Evolutionary conservation across 2,329 filamentous ascomycete species (phyloP).

Genomic region (Fusarium fracticaudum): DNA sequence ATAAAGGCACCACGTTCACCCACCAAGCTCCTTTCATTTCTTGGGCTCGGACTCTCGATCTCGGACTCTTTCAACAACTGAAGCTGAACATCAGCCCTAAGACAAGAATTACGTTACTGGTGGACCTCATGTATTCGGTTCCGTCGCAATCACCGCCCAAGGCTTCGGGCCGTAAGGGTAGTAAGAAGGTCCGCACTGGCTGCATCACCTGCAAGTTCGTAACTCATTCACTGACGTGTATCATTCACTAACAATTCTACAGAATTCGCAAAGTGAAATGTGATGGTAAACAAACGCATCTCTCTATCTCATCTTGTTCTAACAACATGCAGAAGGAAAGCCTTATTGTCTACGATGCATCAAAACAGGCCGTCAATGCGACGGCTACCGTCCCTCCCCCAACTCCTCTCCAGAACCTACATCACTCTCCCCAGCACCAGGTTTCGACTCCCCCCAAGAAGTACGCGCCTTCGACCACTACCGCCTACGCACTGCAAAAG

Average conservation of each 20-base stretch:
- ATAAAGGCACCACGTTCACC: slow-evolving; percentile 18
- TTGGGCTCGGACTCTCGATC: slow-evolving; percentile 25
- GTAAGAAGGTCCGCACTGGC: slow-evolving; percentile 58
- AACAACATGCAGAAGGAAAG: slow-evolving; percentile 53
- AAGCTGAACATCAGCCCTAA: not conserved
- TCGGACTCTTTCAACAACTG: slow-evolving; percentile 2
- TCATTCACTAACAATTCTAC: not conserved
- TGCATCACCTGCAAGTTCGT: slow-evolving; percentile 67
- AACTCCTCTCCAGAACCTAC: slow-evolving; percentile 28
- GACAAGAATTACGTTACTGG: not conserved
- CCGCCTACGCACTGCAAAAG: slow-evolving; percentile 49
- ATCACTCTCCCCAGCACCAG: slow-evolving; percentile 25
- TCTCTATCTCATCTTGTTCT: rapidly evolving
- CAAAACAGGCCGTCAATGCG: slow-evolving; percentile 65
- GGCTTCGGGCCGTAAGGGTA: slow-evolving; percentile 52
- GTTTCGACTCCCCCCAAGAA: slow-evolving; percentile 36
- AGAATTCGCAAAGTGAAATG: slow-evolving; percentile 26
- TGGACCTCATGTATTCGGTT: slow-evolving; percentile 2
- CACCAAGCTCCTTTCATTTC: slow-evolving; percentile 15
- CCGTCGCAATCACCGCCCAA: slow-evolving; percentile 10
- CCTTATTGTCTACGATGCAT: slow-evolving; percentile 63
- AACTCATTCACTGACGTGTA: no score
- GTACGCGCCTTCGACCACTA: slow-evolving; percentile 48
- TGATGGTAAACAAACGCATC: slow-evolving; percentile 2
- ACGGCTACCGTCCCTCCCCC: slow-evolving; percentile 57